Base-by-base conservation (phyloP, 140 eudicot genomes). In the Erigeron philadelphicus region DNA sequence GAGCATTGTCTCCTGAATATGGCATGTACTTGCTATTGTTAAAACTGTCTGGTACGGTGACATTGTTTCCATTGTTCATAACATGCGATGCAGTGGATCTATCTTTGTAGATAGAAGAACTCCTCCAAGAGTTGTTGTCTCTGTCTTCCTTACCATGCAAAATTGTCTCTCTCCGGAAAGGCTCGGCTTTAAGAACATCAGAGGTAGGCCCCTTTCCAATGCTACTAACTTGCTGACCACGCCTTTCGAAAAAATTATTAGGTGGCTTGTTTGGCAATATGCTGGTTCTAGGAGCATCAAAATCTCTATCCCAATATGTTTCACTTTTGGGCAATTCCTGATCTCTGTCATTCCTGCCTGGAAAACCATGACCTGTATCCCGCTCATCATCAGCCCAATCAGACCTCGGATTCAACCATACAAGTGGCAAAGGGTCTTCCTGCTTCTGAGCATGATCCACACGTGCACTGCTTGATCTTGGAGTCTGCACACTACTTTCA, bases 351-450 rank as follows among this genome's bases (percentile, higher is more conserved):
- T 76, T 77, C 67, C 82, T 75, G 11, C 79, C 88, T 38, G 74
- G 47, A 82, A 83, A 76, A 17, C 83, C 81, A 46, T 68, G 83
- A 21, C 99, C 80, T 10, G 99, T 94, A 77, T 94, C 99, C 31
- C 99, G 86, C 89, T 94, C 99, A 65, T 94, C 99, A 80, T 94
- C 97, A 57, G 94, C 99, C 99, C 99, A 94, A 73, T 94, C 97
- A 80, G 89, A 89, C 86, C 99, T 94, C 1, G 99, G 94, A 66
- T 83, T 89, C 80, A 87, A 65, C 76, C 81, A 74, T 41, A 89
- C 83, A 17, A 83, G 80, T 31, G 97, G 89, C 53, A 94, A 62
- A 11, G 94, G 95, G 58, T 81, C 82, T 8, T 87, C 95, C 64
- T 81, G 83, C 80, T 81, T 93, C 74, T 69, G 81, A 74, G 76